These are phyloP conservation scores for Allodekkera sacchari DNA, from an alignment of 805 yeast species.

Conservation along the genomic window DNA sequence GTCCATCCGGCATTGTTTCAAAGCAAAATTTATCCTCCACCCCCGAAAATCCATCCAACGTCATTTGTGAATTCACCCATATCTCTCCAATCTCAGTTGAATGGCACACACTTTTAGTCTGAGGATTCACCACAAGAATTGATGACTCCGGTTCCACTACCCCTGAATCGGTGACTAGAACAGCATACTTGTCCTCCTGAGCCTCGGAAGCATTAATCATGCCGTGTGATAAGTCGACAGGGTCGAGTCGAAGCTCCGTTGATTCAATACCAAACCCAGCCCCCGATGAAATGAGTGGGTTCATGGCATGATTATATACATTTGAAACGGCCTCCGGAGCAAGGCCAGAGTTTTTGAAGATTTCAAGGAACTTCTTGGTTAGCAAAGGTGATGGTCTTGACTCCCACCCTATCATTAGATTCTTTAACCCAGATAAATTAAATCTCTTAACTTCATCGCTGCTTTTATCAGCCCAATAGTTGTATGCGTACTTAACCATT, in stretches of 20 bases:
- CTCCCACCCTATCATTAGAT: constrained; percentile 69
- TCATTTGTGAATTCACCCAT: constrained; percentile 91
- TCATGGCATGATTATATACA: constrained; percentile 69
- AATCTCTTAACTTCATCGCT: constrained; percentile 42
- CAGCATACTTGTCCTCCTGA: constrained; percentile 54
- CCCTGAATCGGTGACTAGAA: constrained; percentile 88
- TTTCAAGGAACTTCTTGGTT: constrained; percentile 47
- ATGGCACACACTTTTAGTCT: constrained; percentile 67
- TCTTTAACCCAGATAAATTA: constrained; percentile 56
- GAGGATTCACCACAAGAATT: constrained; percentile 91
- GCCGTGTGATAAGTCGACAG: constrained; percentile 85
- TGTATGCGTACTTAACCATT: constrained; percentile 62
- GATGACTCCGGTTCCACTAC: constrained; percentile 94
- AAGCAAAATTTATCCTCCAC: too few species aligned
- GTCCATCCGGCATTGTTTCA: constrained; percentile 55
- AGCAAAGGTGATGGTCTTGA: constrained; percentile 64
- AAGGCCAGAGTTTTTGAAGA: constrained; percentile 56
- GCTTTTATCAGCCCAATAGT: too few species aligned
- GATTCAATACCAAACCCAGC: constrained; percentile 88
- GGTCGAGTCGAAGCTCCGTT: constrained; percentile 78
- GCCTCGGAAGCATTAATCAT: constrained; percentile 73
- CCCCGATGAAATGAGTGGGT: constrained; percentile 77
- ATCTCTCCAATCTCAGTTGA: constrained; percentile 95
- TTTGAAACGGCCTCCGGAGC: constrained; percentile 64
- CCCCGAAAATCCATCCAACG: constrained; percentile 53